Evolutionary conservation across 768 basidiomycete species (phyloP).

Genomic region (Suillus ampliporus): DNA sequence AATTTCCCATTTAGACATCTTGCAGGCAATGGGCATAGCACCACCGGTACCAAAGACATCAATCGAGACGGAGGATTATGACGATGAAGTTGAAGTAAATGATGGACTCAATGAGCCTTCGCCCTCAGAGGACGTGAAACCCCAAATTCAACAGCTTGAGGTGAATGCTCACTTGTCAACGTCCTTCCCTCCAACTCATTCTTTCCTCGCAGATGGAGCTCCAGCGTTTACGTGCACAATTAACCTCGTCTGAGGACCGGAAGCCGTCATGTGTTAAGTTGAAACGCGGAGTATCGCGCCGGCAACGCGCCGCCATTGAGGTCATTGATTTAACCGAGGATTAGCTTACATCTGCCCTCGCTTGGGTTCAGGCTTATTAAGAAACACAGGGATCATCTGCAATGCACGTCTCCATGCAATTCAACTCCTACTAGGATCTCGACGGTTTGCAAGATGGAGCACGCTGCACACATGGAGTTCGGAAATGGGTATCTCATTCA

Average conservation of each 20-base stretch:
- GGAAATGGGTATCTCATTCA: not conserved
- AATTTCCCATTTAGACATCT: too few species aligned
- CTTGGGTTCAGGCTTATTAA: not conserved
- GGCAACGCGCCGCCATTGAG: not conserved
- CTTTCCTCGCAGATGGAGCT: slow-evolving; percentile 18
- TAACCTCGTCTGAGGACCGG: slow-evolving; percentile 12
- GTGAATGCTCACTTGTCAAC: not conserved
- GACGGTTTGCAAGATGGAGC: not conserved
- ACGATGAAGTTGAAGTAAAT: not conserved
- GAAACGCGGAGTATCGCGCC: slow-evolving; percentile 1
- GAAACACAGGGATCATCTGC: not conserved
- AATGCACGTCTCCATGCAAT: not conserved
- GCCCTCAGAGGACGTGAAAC: not conserved
- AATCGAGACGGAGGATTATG: not conserved
- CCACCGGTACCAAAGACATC: slow-evolving; percentile 7
- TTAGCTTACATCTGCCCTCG: not conserved
- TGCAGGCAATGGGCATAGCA: slow-evolving; percentile 27
- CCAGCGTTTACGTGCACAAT: slow-evolving; percentile 22
- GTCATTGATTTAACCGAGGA: slow-evolving; percentile 2
- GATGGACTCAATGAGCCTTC: not conserved
- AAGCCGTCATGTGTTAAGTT: slow-evolving; percentile 25
- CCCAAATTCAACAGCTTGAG: not conserved
- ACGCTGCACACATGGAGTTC: not conserved
- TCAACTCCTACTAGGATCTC: not conserved
- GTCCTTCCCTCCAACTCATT: not conserved